Percentiles rank a stretch among this genome's conserved stretches.
phyloP scores from a whole-genome alignment of 176 grass and related monocot genomes.

The Cenchrus americanus region DNA sequence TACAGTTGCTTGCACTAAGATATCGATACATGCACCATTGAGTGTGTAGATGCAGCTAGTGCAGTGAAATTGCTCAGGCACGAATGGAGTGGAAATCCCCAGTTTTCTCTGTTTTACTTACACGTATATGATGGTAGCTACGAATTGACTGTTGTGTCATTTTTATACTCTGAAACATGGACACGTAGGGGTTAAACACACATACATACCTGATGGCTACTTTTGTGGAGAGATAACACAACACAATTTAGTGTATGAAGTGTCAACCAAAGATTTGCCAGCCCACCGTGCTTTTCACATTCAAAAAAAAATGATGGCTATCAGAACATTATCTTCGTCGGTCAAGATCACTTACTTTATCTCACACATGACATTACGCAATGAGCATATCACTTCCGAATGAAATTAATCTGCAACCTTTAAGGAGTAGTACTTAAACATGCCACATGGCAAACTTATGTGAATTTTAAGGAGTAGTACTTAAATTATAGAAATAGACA shows the following conservation, averaged over 20 bases:
- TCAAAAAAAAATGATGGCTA: constrained; percentile 14
- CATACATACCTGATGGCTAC: background rate
- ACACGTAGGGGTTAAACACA: background rate
- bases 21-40: background rate
- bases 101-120: background rate
- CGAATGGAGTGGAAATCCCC: background rate
- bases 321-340: constrained; percentile 26
- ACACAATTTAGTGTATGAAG: background rate
- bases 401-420: constrained; percentile 24
- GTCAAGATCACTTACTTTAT: constrained; percentile 38
- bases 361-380: constrained; percentile 2
- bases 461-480: no score
- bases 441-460: no score
- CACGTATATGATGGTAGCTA: background rate
- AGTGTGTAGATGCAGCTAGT: background rate
- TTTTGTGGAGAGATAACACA: background rate
- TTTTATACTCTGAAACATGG: background rate
- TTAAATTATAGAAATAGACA: no score
- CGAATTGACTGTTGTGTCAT: background rate
- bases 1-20: background rate
- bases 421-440: no score
- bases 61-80: background rate
- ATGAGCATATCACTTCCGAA: background rate
- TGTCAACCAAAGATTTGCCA: constrained; percentile 3
- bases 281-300: constrained; percentile 16